Conservation (phyloP, 2,329 filamentous ascomycete species). For the Colletotrichum falcatum region DNA sequence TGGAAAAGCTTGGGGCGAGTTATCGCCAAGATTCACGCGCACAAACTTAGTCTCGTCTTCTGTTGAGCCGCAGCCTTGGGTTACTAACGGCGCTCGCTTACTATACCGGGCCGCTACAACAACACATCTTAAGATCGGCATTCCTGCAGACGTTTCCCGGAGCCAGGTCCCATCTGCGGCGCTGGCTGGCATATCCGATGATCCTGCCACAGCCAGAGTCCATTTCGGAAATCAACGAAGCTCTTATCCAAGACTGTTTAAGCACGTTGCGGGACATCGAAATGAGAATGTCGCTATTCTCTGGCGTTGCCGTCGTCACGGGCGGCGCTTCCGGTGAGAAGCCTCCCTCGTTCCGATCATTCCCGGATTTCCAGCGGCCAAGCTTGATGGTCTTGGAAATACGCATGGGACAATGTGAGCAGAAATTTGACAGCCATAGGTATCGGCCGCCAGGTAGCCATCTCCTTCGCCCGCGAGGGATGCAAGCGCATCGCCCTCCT, state of each 20-base stretch:
- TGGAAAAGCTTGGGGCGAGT: background rate
- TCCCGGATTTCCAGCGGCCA: background rate
- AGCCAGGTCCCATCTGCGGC: background rate
- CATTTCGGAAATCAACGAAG: slow-evolving; percentile 5
- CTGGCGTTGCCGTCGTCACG: slow-evolving; percentile 49
- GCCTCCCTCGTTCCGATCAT: background rate
- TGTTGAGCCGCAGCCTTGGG: background rate
- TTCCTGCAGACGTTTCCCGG: background rate
- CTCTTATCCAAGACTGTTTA: slow-evolving; percentile 15
- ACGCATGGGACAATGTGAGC: background rate
- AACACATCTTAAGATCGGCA: slow-evolving; percentile 16
- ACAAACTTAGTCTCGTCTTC: background rate
- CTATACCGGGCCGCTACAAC: background rate
- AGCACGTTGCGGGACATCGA: slow-evolving; percentile 5
- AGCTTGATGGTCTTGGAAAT: no score
- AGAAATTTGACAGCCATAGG: slow-evolving; percentile 45
- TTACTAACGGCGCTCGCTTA: background rate
- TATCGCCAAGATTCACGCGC: background rate
- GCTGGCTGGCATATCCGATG: background rate
- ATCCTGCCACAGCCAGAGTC: slow-evolving; percentile 1
- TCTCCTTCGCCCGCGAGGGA: slow-evolving; percentile 58
- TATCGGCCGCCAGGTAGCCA: slow-evolving; percentile 56
- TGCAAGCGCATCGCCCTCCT: slow-evolving; percentile 56
- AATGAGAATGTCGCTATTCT: slow-evolving; percentile 45
- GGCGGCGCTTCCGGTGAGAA: slow-evolving; percentile 49